Evolutionary conservation across 2,329 filamentous ascomycete species (phyloP).

Genomic region (Aspergillus novoparasiticus): DNA sequence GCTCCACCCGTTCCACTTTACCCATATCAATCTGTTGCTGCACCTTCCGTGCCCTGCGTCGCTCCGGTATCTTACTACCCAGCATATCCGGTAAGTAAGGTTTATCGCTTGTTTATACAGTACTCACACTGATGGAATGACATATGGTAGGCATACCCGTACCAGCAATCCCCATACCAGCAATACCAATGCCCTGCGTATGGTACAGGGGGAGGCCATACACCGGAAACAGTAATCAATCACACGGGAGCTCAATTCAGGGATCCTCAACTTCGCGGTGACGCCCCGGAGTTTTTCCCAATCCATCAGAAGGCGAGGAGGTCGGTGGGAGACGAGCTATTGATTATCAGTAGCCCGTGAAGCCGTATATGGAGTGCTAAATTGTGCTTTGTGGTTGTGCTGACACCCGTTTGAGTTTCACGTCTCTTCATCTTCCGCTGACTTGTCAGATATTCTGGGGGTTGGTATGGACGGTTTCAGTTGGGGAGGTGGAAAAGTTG

Average conservation of each 20-base stretch:
- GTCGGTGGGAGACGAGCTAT: constrained; percentile 3
- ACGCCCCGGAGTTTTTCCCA: constrained; percentile 27
- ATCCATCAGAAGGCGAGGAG: constrained; percentile 2
- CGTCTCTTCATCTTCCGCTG: neutral
- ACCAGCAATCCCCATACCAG: neutral
- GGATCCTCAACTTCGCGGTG: constrained; percentile 20
- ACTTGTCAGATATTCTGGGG: neutral
- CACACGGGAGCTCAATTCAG: neutral
- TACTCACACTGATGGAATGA: neutral
- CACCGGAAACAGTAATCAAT: neutral
- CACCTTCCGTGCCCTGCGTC: neutral
- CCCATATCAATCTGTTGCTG: neutral
- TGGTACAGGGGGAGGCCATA: neutral
- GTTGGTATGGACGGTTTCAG: too few species aligned
- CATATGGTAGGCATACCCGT: neutral
- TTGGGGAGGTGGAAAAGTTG: neutral
- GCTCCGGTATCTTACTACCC: neutral
- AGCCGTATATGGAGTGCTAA: neutral
- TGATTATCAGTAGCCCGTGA: neutral
- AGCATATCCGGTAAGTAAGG: neutral
- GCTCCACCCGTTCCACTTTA: neutral
- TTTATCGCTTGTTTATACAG: too few species aligned
- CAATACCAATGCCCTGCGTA: neutral
- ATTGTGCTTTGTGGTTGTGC: neutral
- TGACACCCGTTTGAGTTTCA: neutral